phyloP scores from a whole-genome alignment of 2,329 filamentous ascomycete genomes.

The Hymenoscyphus repandus region DNA sequence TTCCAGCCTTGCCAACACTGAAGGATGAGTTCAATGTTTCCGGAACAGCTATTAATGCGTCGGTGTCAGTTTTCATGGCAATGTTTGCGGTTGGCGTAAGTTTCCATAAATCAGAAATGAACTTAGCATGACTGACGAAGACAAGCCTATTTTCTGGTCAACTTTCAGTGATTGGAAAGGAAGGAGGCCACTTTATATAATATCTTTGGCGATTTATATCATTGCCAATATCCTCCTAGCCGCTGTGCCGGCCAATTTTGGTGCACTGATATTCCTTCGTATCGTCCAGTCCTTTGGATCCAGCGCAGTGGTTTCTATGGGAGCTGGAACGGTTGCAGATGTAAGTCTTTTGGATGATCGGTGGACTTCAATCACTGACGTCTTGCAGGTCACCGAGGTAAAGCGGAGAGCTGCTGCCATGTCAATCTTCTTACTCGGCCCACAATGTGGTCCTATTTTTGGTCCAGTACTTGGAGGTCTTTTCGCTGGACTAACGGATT shows the following conservation, averaged over 20 bases:
- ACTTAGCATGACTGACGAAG: neutral
- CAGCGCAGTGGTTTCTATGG: conserved; percentile 1
- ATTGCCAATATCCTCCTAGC: conserved; percentile 2
- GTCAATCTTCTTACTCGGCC: conserved; percentile 5
- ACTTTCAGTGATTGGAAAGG: conserved; percentile 4
- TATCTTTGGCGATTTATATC: conserved; percentile 4
- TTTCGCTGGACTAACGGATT: conserved; percentile 2
- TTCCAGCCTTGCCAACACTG: conserved; percentile 2
- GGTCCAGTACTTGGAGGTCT: conserved; percentile 4
- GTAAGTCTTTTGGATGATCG: neutral
- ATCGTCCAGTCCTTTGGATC: conserved; percentile 4
- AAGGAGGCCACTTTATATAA: conserved; percentile 3
- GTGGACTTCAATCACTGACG: neutral
- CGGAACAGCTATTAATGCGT: conserved; percentile 2
- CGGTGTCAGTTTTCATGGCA: conserved; percentile 5
- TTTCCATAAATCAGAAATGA: neutral
- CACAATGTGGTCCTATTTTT: conserved; percentile 1
- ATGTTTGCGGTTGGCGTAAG: conserved; percentile 4
- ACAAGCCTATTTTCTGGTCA: conserved; percentile 4
- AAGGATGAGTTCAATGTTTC: conserved; percentile 4
- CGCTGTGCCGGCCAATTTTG: conserved; percentile 3
- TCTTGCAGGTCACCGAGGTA: conserved; percentile 2
- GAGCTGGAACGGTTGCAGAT: conserved; percentile 5
- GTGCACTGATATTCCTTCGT: conserved; percentile 1
- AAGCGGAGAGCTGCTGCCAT: conserved; percentile 5